Evolutionary conservation across 306 rosid species (phyloP), one percentile per base, ranked within the genome.

Genomic region (Cicer pinnatifidum): DNA sequence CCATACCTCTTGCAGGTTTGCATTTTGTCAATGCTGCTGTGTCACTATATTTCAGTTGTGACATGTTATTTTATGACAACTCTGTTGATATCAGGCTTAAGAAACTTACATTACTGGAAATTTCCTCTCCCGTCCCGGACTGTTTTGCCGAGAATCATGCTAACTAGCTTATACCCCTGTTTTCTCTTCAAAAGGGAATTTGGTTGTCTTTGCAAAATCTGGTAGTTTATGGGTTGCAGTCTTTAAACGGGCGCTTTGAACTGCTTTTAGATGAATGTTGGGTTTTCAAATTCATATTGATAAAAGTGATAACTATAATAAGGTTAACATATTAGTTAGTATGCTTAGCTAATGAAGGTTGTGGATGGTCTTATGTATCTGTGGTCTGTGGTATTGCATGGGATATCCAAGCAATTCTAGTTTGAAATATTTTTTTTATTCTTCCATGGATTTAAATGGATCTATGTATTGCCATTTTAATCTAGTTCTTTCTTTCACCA

Each of bases 1-100:
- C 99, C 99, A n/a, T 95, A 95, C 79, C 86, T 95, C 75, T 85
- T 95, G 71, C 97, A 91, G 97, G 99, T 95, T 77, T 61, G 79
- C 57, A 35, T 71, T 70, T 67, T 46, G 54, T 68, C 66, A 15
- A 54, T 52, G 57, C 38, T 35, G 45, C 62, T 51, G 23, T 50
- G 16, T 73, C 54, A 1, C 17, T 67, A 10, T 67, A 78, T 77
- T 75, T 52, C 58, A 12, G 60, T 57, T 46, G 59, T 46, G 59
- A 74, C 51, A 20, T 77, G 48, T 61, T 68, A 23, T 60, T 76
- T 60, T 65, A 72, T 63, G 46, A 9, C 39, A 59, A 69, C 7
- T 28, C 38, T 56, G 19, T 47, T 67, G 67, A 52, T 71, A 60
- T 43, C 46, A 65, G 78, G 72, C 75, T 66, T 76, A 65, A 47